Conservation (phyloP, 202 grass and related monocot species). For the Schoenoplectus tabernaemontani region DNA sequence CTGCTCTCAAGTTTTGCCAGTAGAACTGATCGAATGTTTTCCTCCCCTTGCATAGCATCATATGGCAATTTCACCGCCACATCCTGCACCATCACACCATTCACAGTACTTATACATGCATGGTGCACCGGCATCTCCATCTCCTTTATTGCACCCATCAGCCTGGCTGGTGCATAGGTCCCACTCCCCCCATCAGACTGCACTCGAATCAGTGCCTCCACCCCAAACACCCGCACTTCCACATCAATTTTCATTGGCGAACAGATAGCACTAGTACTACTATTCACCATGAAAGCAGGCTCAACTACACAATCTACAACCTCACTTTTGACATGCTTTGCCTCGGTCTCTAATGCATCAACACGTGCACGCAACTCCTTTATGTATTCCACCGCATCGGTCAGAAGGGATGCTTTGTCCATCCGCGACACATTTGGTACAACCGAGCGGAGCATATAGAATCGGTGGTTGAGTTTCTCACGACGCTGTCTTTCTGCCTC, state of each 20-base stretch:
- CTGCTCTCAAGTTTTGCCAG: slow-evolving; percentile 26
- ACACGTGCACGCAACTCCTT: slow-evolving; percentile 42
- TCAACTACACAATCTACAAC: neutral
- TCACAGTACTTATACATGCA: slow-evolving; percentile 36
- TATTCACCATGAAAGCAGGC: neutral
- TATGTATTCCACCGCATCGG: slow-evolving; percentile 59
- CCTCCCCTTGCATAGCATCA: slow-evolving; percentile 20
- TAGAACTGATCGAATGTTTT: slow-evolving; percentile 25
- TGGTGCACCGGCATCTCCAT: slow-evolving; percentile 41
- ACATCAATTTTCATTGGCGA: neutral
- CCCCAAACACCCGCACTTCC: slow-evolving; percentile 39
- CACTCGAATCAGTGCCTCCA: slow-evolving; percentile 10
- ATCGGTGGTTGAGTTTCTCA: slow-evolving; percentile 61
- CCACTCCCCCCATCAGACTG: neutral
- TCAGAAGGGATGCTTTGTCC: slow-evolving; percentile 74
- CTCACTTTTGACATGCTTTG: slow-evolving; percentile 9
- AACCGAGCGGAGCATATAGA: slow-evolving; percentile 52
- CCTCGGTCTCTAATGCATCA: slow-evolving; percentile 40
- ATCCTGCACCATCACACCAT: slow-evolving; percentile 48
- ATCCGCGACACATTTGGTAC: slow-evolving; percentile 62
- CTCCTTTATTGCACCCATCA: slow-evolving; percentile 41
- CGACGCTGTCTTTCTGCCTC: slow-evolving; percentile 66
- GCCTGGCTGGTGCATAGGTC: slow-evolving; percentile 33
- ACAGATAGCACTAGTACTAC: neutral
- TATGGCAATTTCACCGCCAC: slow-evolving; percentile 28